Conservation (phyloP, 495 filamentous ascomycete genomes). For the Tetracladium marchalianum region DNA sequence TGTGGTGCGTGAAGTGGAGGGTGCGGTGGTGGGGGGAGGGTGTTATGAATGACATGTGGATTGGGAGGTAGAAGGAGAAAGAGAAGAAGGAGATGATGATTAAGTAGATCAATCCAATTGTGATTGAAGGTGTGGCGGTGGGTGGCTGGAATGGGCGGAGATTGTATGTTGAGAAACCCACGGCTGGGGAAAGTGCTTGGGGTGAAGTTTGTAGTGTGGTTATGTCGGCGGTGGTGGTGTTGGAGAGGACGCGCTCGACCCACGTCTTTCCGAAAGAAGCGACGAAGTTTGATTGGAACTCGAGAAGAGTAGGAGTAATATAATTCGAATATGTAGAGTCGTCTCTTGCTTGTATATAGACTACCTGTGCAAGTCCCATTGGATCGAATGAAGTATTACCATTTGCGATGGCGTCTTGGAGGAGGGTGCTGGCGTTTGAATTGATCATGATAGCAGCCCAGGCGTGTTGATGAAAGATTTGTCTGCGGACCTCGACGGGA, state of each 20-base stretch:
- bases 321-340: conserved; percentile 42
- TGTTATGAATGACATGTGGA: conserved; percentile 49
- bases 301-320: conserved; percentile 39
- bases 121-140: conserved; percentile 47
- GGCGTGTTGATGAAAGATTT: conserved; percentile 50
- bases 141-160: conserved; percentile 52
- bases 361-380: conserved; percentile 46
- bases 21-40: conserved; percentile 38
- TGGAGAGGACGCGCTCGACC: conserved; percentile 31
- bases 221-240: conserved; percentile 25
- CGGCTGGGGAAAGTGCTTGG: conserved; percentile 53
- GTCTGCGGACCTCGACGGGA: conserved; percentile 47
- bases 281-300: conserved; percentile 34
- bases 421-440: conserved; percentile 51
- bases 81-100: conserved; percentile 69
- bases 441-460: conserved; percentile 59
- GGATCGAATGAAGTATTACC: conserved; percentile 57
- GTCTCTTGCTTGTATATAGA: conserved; percentile 50
- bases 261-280: conserved; percentile 44
- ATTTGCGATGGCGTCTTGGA: conserved; percentile 43
- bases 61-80: conserved; percentile 58
- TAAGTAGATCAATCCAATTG: conserved; percentile 61
- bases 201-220: conserved; percentile 36
- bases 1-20: conserved; percentile 48
- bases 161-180: conserved; percentile 51